phyloP scores from a whole-genome alignment of 306 rosid genomes.

The Malus sylvestris region DNA sequence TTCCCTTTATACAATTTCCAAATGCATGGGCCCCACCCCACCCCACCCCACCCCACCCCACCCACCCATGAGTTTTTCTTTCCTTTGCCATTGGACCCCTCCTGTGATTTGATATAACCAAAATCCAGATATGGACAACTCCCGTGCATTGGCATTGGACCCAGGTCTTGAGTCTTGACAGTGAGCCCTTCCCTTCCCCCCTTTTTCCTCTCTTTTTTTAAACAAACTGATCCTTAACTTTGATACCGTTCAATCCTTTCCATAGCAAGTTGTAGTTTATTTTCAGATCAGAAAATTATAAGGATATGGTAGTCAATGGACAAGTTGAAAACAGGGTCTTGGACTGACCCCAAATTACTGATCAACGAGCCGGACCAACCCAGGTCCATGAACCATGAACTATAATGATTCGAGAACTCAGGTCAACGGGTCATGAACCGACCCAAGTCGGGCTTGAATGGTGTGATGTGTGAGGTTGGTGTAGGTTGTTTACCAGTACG shows the following conservation, averaged over 20 bases:
- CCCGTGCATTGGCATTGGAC: background rate
- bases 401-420: background rate
- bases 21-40: conserved; percentile 27
- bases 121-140: background rate
- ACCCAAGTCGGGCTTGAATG: background rate
- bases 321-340: background rate
- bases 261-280: background rate
- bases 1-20: background rate
- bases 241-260: background rate
- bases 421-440: background rate
- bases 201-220: background rate
- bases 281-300: background rate
- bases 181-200: too few relatives aligned
- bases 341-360: background rate
- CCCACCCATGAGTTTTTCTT: conserved; percentile 1
- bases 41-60: conserved; percentile 17
- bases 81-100: conserved; percentile 2
- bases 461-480: background rate
- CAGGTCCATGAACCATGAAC: background rate
- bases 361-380: background rate
- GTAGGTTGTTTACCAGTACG: background rate
- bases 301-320: background rate
- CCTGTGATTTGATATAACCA: background rate
- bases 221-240: background rate
- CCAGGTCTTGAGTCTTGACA: background rate